Conservation (phyloP, 768 basidiomycete genomes). For the Xanthoconium stramineum region DNA sequence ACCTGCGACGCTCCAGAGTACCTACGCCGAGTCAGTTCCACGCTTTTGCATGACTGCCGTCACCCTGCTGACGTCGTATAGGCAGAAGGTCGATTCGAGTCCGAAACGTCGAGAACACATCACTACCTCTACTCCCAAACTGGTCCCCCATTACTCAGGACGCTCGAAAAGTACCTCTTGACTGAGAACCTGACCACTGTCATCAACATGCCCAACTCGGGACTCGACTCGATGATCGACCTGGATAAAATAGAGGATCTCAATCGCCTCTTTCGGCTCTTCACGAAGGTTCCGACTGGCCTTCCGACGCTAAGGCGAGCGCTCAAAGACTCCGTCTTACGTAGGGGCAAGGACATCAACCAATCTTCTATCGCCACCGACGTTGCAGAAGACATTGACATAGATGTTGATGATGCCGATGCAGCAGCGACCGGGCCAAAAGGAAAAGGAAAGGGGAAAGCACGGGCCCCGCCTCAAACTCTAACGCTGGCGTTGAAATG, state of each 20-base stretch:
- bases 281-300: constrained; percentile 63
- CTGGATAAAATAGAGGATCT: constrained; percentile 73
- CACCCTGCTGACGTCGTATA: constrained; percentile 32
- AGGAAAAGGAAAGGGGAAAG: constrained; percentile 58
- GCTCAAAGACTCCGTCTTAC: constrained; percentile 67
- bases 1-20: constrained; percentile 81
- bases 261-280: constrained; percentile 75
- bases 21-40: constrained; percentile 61
- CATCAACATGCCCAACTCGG: constrained; percentile 78
- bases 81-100: constrained; percentile 77
- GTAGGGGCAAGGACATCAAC: constrained; percentile 80
- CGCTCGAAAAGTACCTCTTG: constrained; percentile 76
- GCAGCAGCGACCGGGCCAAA: constrained; percentile 34
- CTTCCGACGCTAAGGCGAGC: constrained; percentile 59
- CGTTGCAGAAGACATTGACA: constrained; percentile 32
- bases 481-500: constrained; percentile 74
- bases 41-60: not conserved
- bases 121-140: constrained; percentile 85
- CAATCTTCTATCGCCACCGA: constrained; percentile 47
- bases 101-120: constrained; percentile 80
- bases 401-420: constrained; percentile 35
- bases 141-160: constrained; percentile 59
- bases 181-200: constrained; percentile 72
- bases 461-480: constrained; percentile 40
- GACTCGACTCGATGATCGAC: constrained; percentile 86